Conservation (phyloP, 805 yeast genomes). For the Zygosaccharomyces lentus region DNA sequence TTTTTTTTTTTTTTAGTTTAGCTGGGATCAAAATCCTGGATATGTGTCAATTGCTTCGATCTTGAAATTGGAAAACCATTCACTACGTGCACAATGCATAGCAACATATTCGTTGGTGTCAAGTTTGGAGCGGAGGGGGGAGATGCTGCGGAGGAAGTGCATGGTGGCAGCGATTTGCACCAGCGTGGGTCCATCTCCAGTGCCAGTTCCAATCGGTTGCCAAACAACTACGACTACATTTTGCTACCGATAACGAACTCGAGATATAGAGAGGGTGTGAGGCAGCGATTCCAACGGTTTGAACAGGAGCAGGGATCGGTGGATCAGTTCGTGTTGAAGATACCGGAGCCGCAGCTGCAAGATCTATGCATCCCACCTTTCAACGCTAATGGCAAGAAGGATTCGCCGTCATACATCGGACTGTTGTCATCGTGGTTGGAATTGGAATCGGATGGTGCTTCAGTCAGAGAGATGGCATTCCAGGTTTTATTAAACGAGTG, state of each 20-base stretch:
- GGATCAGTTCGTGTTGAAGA: constrained; percentile 15
- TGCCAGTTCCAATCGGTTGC: constrained; percentile 8
- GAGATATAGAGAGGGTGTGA: constrained; percentile 44
- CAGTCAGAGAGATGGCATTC: constrained; percentile 48
- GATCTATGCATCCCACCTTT: constrained; percentile 35
- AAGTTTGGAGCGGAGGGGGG: constrained; percentile 39
- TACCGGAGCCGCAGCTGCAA: constrained; percentile 33
- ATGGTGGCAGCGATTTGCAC: constrained; percentile 26
- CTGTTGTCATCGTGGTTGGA: constrained; percentile 68
- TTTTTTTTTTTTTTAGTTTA: constrained; percentile 1
- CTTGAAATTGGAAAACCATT: not conserved
- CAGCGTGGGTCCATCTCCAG: constrained; percentile 3
- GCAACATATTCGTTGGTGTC: constrained; percentile 42
- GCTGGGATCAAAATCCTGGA: not conserved
- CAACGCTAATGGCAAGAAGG: constrained; percentile 6
- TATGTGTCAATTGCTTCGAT: not conserved
- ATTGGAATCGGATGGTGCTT: constrained; percentile 48
- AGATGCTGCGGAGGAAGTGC: constrained; percentile 18
- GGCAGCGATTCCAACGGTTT: constrained; percentile 34
- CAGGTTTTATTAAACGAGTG: constrained; percentile 59
- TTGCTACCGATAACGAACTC: constrained; percentile 53
- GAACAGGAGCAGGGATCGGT: constrained; percentile 18
- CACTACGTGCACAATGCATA: constrained; percentile 19
- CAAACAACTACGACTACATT: constrained; percentile 44
- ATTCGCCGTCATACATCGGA: constrained; percentile 43